Evolutionary conservation across 768 basidiomycete species (phyloP), one percentile per base, ranked within the genome.

Genomic region (Tylopilus intermedius): DNA sequence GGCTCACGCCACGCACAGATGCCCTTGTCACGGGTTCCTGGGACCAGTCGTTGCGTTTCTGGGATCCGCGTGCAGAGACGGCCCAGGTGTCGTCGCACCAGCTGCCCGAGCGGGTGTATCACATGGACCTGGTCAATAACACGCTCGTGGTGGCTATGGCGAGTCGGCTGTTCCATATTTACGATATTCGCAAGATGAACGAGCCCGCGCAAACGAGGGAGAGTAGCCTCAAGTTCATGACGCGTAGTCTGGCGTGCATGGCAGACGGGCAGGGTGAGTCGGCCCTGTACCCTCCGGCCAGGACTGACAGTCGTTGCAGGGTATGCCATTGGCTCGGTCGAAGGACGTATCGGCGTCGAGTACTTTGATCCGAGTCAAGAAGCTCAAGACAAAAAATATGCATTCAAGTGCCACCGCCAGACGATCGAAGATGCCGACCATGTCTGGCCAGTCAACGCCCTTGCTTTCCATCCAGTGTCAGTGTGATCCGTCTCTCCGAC

Each of bases 331-430:
- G 90, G 88, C 0, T 94, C 91, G 0, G 92, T 94, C 13, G 96
- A 99, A 63, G 96, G 96, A 1, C 80, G 96, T 22, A 96, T 98
- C 53, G 93, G 94, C 0, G 94, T 98, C 29, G 96, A 99, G 68
- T 99, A 95, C 68, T 94, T 96, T 60, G 91, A 97, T 58, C 83
- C 90, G 2, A 81, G 80, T 4, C 77, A 84, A 0, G 80, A 81
- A 24, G 76, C 78, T 0, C 95, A 98, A 68, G 84, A 87, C n/a
- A 78, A 80, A 59, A 86, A 69, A 24, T 70, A 84, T 68, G 96
- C 96, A 2, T 99, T 97, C 81, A 94, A 96, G 67, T 96, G 94
- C 58, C 95, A 99, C 64, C 80, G 95, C 4, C 88, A 92, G 65
- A 84, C 89, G 4, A 84, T 93, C 55, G 86, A 90, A 35, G 92